Conservation (phyloP, 2,329 filamentous ascomycete genomes). For the Neodidymelliopsis sp. region DNA sequence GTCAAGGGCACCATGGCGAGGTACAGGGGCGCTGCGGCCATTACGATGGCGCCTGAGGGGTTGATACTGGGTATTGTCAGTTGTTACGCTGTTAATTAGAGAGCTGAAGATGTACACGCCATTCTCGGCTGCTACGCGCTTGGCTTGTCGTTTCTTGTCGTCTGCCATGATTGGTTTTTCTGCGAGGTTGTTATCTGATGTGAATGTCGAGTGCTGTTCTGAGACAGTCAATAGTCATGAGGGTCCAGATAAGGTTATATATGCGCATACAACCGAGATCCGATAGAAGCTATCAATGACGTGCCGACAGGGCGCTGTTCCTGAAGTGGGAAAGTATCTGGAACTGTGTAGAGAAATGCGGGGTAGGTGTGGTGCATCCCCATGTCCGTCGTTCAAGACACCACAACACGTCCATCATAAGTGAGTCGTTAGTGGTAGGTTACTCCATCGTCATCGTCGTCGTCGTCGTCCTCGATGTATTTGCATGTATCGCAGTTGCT, state of each 20-base stretch:
- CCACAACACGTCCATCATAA: neutral
- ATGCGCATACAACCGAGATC: slow-evolving; percentile 5
- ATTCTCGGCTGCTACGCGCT: slow-evolving; percentile 23
- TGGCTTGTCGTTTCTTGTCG: slow-evolving; percentile 29
- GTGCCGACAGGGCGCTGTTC: slow-evolving; percentile 1
- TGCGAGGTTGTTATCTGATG: too few relatives aligned
- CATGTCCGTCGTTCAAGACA: neutral
- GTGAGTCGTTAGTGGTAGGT: too few relatives aligned
- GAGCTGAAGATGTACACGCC: slow-evolving; percentile 22
- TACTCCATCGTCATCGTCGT: too few relatives aligned
- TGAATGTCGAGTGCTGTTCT: too few relatives aligned
- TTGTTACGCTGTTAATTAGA: neutral
- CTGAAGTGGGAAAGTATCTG: slow-evolving; percentile 7
- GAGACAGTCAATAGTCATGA: neutral
- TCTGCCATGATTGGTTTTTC: slow-evolving; percentile 28
- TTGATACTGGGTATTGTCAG: slow-evolving; percentile 21
- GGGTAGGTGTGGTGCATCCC: slow-evolving; percentile 5
- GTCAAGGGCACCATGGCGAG: slow-evolving; percentile 30
- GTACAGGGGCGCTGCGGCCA: slow-evolving; percentile 29
- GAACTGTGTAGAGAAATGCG: slow-evolving; percentile 13
- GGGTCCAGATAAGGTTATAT: slow-evolving; percentile 6
- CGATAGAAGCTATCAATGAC: slow-evolving; percentile 1
- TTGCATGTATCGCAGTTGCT: too few relatives aligned
- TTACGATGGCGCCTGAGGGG: slow-evolving; percentile 22
- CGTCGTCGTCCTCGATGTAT: too few relatives aligned